Base-by-base conservation (phyloP, 75 land plant species). In the Ceratopteris richardii region DNA sequence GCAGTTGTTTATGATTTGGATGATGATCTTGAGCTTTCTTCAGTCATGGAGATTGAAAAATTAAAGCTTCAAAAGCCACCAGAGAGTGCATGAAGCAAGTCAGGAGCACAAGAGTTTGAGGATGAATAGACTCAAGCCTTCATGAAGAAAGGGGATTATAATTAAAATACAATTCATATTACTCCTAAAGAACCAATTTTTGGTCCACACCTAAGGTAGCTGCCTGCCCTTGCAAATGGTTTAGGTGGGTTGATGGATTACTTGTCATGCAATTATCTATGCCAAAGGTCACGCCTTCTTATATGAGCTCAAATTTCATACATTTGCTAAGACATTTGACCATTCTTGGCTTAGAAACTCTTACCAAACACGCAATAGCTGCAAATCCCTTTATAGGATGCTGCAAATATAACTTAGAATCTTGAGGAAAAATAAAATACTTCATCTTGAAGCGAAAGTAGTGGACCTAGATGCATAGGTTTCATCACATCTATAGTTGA, bases 301-400 rank as follows among this genome's bases (percentile, higher is more conserved):
- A 30, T 7, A 64, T 44, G 69, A 70, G 48, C n/a, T 68, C 68
- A n/a, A 62, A 57, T 54, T 70, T 28, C n/a, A 2, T 68, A 7
- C 58, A 63, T 37, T 39, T 68, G 29, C 40, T 68, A 26, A 29
- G 29, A 13, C 50, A 51, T n/a, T 33, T 67, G 30, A 70, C 71
- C 30, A 40, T 70, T 23, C 42, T 46, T 28, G 71, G 71, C 28
- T 17, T 47, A n/a, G 71, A 68, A 29, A 54, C 29, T 6, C 31
- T 68, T 23, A 14, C 58, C 23, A 29, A 25, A 2, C 68, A 68
- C 29, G 70, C 66, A 24, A 65, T 39, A 21, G 23, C 47, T 33
- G 53, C 69, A 27, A n/a, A 68, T 68, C 70, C 71, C 71, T 12
- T 69, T 68, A 20, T 58, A 68, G 69, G 71, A 68, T 18, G 65